A percentile compares a stretch with the other conserved stretches of the same genome.
Evolutionary conservation across 169 alveolate genomes (phyloP).

Genomic region (Perkinsus marinus): DNA sequence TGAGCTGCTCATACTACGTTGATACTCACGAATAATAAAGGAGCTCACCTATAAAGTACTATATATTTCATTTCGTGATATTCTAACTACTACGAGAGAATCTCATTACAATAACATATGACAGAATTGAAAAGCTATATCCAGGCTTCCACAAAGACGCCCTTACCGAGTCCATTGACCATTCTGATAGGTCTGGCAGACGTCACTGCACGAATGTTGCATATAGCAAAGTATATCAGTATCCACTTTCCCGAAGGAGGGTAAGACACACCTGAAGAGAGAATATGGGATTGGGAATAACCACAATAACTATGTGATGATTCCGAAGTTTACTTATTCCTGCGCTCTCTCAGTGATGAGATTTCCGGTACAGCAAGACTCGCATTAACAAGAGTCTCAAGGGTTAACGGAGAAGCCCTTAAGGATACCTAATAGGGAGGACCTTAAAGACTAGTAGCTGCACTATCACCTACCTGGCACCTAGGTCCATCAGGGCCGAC

Average conservation of each 20-base stretch:
- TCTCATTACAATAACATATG: no score
- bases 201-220: not conserved
- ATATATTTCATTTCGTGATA: no score
- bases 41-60: no score
- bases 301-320: no score
- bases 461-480: not conserved
- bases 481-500: not conserved
- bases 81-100: no score
- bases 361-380: not conserved
- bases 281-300: no score
- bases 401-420: not conserved
- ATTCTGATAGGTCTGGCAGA: not conserved
- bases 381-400: not conserved
- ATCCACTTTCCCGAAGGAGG: not conserved
- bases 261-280: not conserved
- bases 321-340: not conserved
- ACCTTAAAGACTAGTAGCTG: not conserved
- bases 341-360: not conserved
- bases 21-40: no score
- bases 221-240: not conserved
- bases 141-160: no score
- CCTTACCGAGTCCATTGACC: not conserved
- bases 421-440: not conserved
- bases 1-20: no score
- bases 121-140: no score